These are phyloP conservation scores for Nicotiana sylvestris DNA, from an alignment of 257 asterid species.

Conservation along the genomic window DNA sequence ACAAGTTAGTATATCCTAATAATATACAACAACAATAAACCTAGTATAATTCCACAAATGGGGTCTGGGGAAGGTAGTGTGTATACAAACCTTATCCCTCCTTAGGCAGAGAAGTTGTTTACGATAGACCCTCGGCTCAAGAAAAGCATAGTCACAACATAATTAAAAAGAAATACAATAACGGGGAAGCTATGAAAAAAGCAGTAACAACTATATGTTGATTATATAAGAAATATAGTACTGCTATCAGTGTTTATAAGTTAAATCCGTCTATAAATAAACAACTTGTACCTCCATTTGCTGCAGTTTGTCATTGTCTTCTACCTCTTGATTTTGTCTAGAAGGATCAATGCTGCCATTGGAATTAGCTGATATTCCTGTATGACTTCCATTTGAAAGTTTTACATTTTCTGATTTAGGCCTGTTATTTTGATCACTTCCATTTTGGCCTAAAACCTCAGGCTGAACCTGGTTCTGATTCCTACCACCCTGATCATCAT, in stretches of 20 bases:
- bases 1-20: too few species aligned
- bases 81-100: too few species aligned
- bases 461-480: constrained; percentile 18
- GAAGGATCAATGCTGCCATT: constrained; percentile 19
- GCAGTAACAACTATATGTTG: too few species aligned
- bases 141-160: too few species aligned
- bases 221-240: too few species aligned
- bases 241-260: not conserved
- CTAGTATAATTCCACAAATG: too few species aligned
- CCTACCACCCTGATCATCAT: constrained; percentile 39
- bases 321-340: constrained; percentile 28
- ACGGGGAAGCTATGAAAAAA: too few species aligned
- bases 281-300: constrained; percentile 76
- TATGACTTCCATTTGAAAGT: constrained; percentile 26
- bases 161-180: too few species aligned
- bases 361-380: constrained; percentile 22
- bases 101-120: too few species aligned
- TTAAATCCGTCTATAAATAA: not conserved
- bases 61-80: too few species aligned
- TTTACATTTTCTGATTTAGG: constrained; percentile 30
- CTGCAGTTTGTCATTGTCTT: constrained; percentile 51
- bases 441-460: constrained; percentile 24
- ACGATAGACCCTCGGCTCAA: too few species aligned
- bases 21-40: too few species aligned
- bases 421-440: constrained; percentile 17